Conservation (phyloP, 129 eudicot species). For the Glebionis coronaria region DNA sequence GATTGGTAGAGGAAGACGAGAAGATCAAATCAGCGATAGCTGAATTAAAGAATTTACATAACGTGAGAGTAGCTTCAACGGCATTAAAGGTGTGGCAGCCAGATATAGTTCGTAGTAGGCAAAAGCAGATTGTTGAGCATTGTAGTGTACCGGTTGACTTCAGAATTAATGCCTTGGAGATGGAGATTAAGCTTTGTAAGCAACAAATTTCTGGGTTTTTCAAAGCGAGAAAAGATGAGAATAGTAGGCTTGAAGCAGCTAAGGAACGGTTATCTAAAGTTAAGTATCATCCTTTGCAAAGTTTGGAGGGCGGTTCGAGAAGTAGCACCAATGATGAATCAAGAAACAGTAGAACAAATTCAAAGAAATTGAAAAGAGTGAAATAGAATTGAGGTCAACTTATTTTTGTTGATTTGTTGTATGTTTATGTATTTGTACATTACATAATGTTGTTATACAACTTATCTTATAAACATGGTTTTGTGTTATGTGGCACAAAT, state of each 20-base stretch:
- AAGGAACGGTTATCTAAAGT: slow-evolving; percentile 52
- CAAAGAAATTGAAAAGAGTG: slow-evolving; percentile 25
- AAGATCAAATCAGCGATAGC: slow-evolving; percentile 41
- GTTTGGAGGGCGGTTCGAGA: slow-evolving; percentile 16
- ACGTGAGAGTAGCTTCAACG: slow-evolving; percentile 69
- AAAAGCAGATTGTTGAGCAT: slow-evolving; percentile 71
- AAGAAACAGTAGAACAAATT: slow-evolving; percentile 32
- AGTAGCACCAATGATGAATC: slow-evolving; percentile 26
- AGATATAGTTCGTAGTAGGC: slow-evolving; percentile 66
- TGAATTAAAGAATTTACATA: slow-evolving; percentile 53
- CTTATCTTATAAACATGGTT: background rate
- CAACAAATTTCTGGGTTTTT: slow-evolving; percentile 59
- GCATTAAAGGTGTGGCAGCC: slow-evolving; percentile 98
- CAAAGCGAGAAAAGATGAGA: slow-evolving; percentile 57
- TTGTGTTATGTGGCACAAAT: background rate
- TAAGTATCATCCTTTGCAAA: slow-evolving; percentile 64
- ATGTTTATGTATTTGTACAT: slow-evolving; percentile 16
- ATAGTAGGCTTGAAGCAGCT: slow-evolving; percentile 49
- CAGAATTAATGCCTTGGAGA: slow-evolving; percentile 62
- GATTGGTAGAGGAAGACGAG: slow-evolving; percentile 38
- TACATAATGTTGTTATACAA: background rate
- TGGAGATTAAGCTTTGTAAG: slow-evolving; percentile 91
- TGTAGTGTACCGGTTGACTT: slow-evolving; percentile 60
- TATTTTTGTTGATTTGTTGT: slow-evolving; percentile 6
- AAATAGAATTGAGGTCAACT: slow-evolving; percentile 4